Evolutionary conservation across 306 rosid species (phyloP), one percentile per base, ranked within the genome.

Genomic region (Cucumis hystrix): DNA sequence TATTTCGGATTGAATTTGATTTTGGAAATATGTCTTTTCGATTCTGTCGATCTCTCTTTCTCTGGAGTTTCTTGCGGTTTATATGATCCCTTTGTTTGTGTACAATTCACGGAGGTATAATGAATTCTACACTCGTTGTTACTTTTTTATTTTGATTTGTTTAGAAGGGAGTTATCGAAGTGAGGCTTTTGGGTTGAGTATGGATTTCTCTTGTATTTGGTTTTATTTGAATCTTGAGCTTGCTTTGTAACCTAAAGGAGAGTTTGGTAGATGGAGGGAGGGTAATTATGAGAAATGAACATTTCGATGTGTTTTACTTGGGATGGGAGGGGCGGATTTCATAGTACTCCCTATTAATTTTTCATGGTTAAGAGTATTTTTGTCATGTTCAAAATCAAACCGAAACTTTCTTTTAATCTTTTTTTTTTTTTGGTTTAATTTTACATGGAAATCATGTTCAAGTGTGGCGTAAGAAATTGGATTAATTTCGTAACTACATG

Each of bases 81-180:
- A 0, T 30, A 8, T 21, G 73, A 77, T 83, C 74, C 18, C 79
- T 80, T 80, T 80, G 81, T 52, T 57, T 52, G 25, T 64, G 12
- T 28, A 30, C 43, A 77, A 76, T 68, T 15, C 39, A 63, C 45
- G 55, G 55, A 17, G 77, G 52, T 11, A 15, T 62, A n/a, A 12
- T 60, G 4, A 33, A 33, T 33, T 28, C 40, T 25, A 5, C 40
- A 58, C 25, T 45, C 12, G 16, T 45, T 18, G 25, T 52, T 56
- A 16, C 11, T 41, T 66, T 65, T 30, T 49, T 17, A 47, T 51
- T 52, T 52, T 52, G 47, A 30, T 52, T 73, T 51, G 43, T 51
- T 72, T 68, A 1, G 16, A 9, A 49, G 41, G 60, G 16, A 72
- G 61, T 72, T 72, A 5, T 5, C 61, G 43, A 25, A 49, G 76